Conservation (phyloP, 116 monocot species). For the Papilionanthe hybrid region DNA sequence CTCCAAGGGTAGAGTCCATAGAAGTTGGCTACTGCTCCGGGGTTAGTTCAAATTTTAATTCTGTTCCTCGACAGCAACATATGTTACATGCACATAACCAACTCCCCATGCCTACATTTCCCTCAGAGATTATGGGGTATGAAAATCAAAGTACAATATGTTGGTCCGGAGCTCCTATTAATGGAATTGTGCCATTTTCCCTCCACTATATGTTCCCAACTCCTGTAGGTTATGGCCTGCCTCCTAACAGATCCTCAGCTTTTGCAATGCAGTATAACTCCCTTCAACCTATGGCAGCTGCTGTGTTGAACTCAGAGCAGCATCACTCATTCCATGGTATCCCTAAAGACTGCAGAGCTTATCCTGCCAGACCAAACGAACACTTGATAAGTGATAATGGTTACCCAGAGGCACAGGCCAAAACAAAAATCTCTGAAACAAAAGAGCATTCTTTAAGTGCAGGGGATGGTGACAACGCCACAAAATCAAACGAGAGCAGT, state of each 20-base stretch:
- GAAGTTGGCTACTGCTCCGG: slow-evolving; percentile 7
- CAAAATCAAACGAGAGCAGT: slow-evolving; percentile 13
- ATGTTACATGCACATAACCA: slow-evolving; percentile 31
- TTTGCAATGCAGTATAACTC: slow-evolving; percentile 33
- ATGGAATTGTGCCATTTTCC: slow-evolving; percentile 41
- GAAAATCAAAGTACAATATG: slow-evolving; percentile 29
- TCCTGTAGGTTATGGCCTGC: slow-evolving; percentile 46
- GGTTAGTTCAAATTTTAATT: slow-evolving; percentile 17
- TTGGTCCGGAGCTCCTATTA: slow-evolving; percentile 34
- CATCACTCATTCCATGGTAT: slow-evolving; percentile 13
- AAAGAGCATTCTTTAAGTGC: slow-evolving; percentile 12
- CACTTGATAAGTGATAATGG: slow-evolving; percentile 12
- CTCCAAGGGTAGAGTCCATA: slow-evolving; percentile 8
- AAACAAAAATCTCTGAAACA: slow-evolving; percentile 13
- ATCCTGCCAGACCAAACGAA: slow-evolving; percentile 22
- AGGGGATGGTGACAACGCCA: slow-evolving; percentile 3
- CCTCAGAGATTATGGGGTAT: slow-evolving; percentile 39
- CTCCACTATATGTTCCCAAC: slow-evolving; percentile 50
- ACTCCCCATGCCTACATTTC: slow-evolving; percentile 36
- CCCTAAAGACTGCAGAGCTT: not conserved
- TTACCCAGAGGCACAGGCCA: not conserved
- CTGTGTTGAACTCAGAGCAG: slow-evolving; percentile 17
- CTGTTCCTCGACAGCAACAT: slow-evolving; percentile 13
- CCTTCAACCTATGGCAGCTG: slow-evolving; percentile 22
- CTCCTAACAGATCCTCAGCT: slow-evolving; percentile 27